Conservation (phyloP, 2,329 filamentous ascomycete species). For the Aspergillus viridinutans region DNA sequence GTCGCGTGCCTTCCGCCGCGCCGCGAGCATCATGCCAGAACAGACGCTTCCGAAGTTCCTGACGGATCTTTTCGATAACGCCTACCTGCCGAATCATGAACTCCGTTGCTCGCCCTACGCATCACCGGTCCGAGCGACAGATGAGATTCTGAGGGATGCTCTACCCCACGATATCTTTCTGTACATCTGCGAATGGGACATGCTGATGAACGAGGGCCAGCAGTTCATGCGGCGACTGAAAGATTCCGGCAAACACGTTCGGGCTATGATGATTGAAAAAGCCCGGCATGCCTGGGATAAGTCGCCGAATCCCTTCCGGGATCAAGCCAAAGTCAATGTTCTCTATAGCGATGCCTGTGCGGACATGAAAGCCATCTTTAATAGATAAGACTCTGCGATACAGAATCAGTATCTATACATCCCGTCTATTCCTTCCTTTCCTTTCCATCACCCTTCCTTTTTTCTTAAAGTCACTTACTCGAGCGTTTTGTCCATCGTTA, state of each 20-base stretch:
- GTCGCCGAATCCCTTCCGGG: conserved; percentile 44
- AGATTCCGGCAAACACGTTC: conserved; percentile 41
- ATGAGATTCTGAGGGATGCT: conserved; percentile 48
- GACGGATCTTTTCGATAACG: conserved; percentile 47
- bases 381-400: conserved; percentile 11
- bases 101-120: conserved; percentile 56
- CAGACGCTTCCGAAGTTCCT: conserved; percentile 47
- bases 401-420: conserved; percentile 5
- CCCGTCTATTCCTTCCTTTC: neutral
- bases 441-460: neutral
- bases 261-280: conserved; percentile 44
- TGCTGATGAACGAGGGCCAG: conserved; percentile 59
- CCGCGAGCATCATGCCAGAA: conserved; percentile 50
- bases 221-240: conserved; percentile 41
- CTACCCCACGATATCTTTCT: conserved; percentile 59
- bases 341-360: conserved; percentile 43
- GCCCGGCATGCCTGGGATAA: conserved; percentile 49
- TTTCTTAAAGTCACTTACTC: neutral
- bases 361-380: conserved; percentile 41
- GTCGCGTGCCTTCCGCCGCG: conserved; percentile 55
- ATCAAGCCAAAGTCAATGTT: conserved; percentile 39
- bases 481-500: neutral
- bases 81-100: conserved; percentile 45
- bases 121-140: conserved; percentile 54
- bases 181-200: conserved; percentile 63